Conservation (phyloP, 2,329 filamentous ascomycete genomes). For the Aspergillus udagawae region DNA sequence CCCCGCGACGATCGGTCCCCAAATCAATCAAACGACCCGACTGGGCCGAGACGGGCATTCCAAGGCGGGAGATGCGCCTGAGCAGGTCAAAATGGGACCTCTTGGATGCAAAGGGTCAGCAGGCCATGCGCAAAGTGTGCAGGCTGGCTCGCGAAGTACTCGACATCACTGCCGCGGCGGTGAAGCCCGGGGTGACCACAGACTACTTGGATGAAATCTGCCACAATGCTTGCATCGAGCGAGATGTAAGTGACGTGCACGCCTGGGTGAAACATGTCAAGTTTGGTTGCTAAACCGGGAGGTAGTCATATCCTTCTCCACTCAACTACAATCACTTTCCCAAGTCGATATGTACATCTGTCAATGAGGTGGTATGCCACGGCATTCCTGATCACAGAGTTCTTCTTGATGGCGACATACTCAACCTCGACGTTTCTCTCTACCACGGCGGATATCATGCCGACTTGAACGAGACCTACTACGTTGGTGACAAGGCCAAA, state of each 20-base stretch:
- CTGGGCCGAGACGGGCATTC: constrained; percentile 74
- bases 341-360: constrained; percentile 88
- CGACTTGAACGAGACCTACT: constrained; percentile 94
- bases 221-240: constrained; percentile 83
- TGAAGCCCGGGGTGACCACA: constrained; percentile 80
- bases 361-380: constrained; percentile 94
- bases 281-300: neutral
- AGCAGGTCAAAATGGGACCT: constrained; percentile 73
- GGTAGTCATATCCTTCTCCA: constrained; percentile 83
- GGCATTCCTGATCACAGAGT: constrained; percentile 85
- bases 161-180: constrained; percentile 75
- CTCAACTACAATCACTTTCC: constrained; percentile 90
- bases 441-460: constrained; percentile 90
- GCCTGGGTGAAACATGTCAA: neutral
- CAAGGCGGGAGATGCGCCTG: constrained; percentile 53
- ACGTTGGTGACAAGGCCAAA: constrained; percentile 77
- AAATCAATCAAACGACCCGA: constrained; percentile 74
- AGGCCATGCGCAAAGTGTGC: constrained; percentile 86
- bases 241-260: constrained; percentile 54
- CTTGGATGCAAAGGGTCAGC: constrained; percentile 68
- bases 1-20: constrained; percentile 64
- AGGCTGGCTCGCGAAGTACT: constrained; percentile 77
- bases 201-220: constrained; percentile 87
- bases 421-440: constrained; percentile 88
- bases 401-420: constrained; percentile 81